Percentiles rank a stretch among this genome's conserved stretches.
Evolutionary conservation across 2,329 filamentous ascomycete genomes (phyloP).

Genomic region (Ophiobolus disseminans): DNA sequence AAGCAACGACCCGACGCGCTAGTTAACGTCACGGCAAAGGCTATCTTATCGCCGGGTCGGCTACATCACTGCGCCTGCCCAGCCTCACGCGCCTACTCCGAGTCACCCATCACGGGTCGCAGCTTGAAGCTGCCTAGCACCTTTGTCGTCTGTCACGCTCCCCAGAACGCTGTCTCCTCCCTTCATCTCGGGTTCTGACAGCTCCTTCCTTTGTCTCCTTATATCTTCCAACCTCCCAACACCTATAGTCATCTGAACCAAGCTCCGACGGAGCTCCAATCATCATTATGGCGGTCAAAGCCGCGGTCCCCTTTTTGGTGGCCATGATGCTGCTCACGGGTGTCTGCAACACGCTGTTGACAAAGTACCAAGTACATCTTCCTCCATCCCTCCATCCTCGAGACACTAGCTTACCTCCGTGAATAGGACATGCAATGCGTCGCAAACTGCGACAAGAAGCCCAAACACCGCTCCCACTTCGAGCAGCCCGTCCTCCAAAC

Average conservation of each 20-base stretch:
- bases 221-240: slow-evolving; percentile 7
- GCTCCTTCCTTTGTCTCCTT: slow-evolving; percentile 13
- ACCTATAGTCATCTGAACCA: not conserved
- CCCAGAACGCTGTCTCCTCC: slow-evolving; percentile 28
- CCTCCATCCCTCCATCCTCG: not conserved
- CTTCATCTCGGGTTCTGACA: not conserved
- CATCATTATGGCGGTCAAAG: slow-evolving; percentile 70
- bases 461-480: slow-evolving; percentile 73
- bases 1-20: not conserved
- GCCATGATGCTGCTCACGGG: slow-evolving; percentile 96
- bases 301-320: slow-evolving; percentile 82
- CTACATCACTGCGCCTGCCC: slow-evolving; percentile 25
- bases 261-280: slow-evolving; percentile 15
- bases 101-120: slow-evolving; percentile 35
- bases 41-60: slow-evolving; percentile 35
- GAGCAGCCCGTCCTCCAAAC: slow-evolving; percentile 97
- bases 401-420: slow-evolving; percentile 22
- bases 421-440: slow-evolving; percentile 94
- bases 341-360: slow-evolving; percentile 95
- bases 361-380: slow-evolving; percentile 83
- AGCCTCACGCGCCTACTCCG: slow-evolving; percentile 39
- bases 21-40: too few species aligned
- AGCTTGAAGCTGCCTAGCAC: slow-evolving; percentile 31
- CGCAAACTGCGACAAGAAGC: slow-evolving; percentile 79
- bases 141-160: slow-evolving; percentile 6